Conservation (phyloP, 2,329 filamentous ascomycete genomes). For the Aspergillus ochraceus region DNA sequence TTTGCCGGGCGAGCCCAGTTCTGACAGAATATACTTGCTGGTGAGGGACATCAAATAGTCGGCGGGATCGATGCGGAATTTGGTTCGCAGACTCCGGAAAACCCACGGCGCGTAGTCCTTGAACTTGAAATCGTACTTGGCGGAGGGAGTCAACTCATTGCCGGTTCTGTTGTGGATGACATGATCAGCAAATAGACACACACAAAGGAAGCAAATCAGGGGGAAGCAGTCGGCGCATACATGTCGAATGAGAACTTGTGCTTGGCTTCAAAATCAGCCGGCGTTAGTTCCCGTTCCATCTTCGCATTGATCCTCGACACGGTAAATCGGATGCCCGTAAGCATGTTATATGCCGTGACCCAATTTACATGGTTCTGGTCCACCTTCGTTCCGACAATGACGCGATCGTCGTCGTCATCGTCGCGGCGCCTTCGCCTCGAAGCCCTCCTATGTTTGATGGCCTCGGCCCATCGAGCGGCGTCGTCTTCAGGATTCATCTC, state of each 20-base stretch:
- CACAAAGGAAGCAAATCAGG: slow-evolving; percentile 17
- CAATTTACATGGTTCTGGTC: slow-evolving; percentile 97
- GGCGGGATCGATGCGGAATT: slow-evolving; percentile 89
- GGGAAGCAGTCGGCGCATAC: slow-evolving; percentile 52
- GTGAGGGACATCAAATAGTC: slow-evolving; percentile 98
- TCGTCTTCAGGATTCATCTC: slow-evolving; percentile 87
- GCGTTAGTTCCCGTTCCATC: slow-evolving; percentile 83
- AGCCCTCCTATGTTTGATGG: slow-evolving; percentile 85
- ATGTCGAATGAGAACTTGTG: slow-evolving; percentile 99
- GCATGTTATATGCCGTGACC: slow-evolving; percentile 98
- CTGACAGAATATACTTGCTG: slow-evolving; percentile 97
- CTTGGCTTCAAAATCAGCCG: slow-evolving; percentile 88
- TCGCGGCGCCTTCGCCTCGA: slow-evolving; percentile 82
- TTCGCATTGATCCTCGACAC: slow-evolving; percentile 97
- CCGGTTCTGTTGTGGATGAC: slow-evolving; percentile 65
- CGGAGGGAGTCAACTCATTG: slow-evolving; percentile 94
- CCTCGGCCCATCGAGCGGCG: slow-evolving; percentile 87
- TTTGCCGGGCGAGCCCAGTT: slow-evolving; percentile 94
- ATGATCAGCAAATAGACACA: slow-evolving; percentile 3
- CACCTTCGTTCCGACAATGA: slow-evolving; percentile 94
- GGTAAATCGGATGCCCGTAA: slow-evolving; percentile 95
- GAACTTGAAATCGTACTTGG: slow-evolving; percentile 99
- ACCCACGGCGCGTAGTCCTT: slow-evolving; percentile 99
- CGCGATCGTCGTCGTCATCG: slow-evolving; percentile 84
- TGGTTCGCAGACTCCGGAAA: slow-evolving; percentile 83